These are phyloP conservation scores for Phytophthora hibernalis DNA, from an alignment of 352 stramenopile species.

Conservation along the genomic window DNA sequence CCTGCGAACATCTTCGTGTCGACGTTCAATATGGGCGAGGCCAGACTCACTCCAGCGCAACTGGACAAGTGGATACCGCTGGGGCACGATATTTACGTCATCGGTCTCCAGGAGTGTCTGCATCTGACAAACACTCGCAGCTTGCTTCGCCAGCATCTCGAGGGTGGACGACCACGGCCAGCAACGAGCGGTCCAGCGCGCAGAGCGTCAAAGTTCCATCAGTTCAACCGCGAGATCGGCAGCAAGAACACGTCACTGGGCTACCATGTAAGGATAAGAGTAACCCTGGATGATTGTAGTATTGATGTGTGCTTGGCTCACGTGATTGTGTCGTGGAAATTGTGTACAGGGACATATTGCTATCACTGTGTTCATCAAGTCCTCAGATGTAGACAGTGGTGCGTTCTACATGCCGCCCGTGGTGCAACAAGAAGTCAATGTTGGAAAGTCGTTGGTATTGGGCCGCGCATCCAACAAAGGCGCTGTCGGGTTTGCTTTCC, in stretches of 20 bases:
- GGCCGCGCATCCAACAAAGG: conserved; percentile 91
- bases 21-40: conserved; percentile 89
- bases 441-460: conserved; percentile 80
- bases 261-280: conserved; percentile 56
- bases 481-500: conserved; percentile 88
- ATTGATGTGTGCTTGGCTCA: background rate
- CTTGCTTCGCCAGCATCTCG: conserved; percentile 69
- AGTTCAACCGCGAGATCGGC: conserved; percentile 84
- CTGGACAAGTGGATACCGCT: conserved; percentile 83
- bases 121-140: conserved; percentile 69
- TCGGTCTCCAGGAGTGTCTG: conserved; percentile 90
- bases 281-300: background rate
- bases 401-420: conserved; percentile 86
- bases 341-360: conserved; percentile 77
- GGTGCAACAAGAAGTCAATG: conserved; percentile 75
- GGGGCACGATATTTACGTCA: conserved; percentile 87
- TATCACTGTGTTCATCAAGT: conserved; percentile 83
- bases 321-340: background rate
- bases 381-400: conserved; percentile 65
- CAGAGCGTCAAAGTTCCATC: conserved; percentile 43
- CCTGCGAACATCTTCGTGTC: conserved; percentile 79
- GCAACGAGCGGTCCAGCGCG: conserved; percentile 25
- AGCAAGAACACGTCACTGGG: conserved; percentile 81
- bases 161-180: conserved; percentile 46
- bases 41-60: conserved; percentile 52